Evolutionary conservation across 1,284 basidiomycete species (phyloP), one percentile per base, ranked within the genome.

Genomic region (Boletus holoroseus): DNA sequence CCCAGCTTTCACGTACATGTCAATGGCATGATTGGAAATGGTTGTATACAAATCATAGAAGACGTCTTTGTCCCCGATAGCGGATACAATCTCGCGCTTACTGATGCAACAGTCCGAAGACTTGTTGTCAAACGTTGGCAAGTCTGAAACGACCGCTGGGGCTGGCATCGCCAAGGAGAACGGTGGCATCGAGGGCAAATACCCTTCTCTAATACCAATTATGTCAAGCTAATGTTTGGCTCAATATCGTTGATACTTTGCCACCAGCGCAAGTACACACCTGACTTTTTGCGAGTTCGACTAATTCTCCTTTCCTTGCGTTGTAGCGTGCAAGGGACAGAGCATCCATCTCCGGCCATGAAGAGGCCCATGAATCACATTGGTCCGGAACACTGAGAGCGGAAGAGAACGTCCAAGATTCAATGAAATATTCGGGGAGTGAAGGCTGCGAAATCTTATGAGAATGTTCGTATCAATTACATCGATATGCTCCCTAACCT

Each of bases 361-460:
- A 59, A 15, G 70, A 68, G 36, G 80, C 78, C 91, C 91, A 94
- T 4, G 73, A 71, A 61, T 94, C 88, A 60, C 88, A 92, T 60
- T 88, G 85, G 16, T 91, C 85, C 12, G 95, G 84, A 37, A 89
- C 84, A 59, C 89, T 92, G 48, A 95, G 74, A 20, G 92, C 86
- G 1, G 93, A 92, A 9, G 90, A 92, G 68, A 93, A 98, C 20
- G 82, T 88, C 95, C 96, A 99, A 0, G 89, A 88, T 67, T 97
- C 91, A 35, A 97, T 76, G 62, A 96, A 96, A 62, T 83, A 81
- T 18, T 73, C 72, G 1, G 90, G 84, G n/a, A 97, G 74, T 5
- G 77, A 76, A 32, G 71, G 71, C 87, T 94, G 55, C 26, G 35
- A 51, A 49, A 48, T 57, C 20, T 49, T 41, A 59, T 55, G 58